Evolutionary conservation across 371 early-diverging fungal genomes (phyloP).

Genomic region (Cokeromyces recurvatus): DNA sequence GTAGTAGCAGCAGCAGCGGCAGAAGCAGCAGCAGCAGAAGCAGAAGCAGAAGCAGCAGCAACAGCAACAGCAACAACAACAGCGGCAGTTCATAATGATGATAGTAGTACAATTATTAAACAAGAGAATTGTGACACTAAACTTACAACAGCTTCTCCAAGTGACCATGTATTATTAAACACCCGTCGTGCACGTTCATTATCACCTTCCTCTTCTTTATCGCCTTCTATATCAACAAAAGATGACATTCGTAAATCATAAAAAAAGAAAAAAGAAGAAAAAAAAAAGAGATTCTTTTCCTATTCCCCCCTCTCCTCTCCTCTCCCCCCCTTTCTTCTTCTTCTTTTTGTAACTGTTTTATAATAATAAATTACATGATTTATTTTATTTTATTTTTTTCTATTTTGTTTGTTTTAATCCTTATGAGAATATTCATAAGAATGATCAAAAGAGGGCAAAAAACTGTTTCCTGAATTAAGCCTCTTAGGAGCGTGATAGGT

Average conservation of each 20-base stretch:
- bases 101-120: background rate
- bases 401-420: too few relatives aligned
- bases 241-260: too few relatives aligned
- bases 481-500: slow-evolving; percentile 13
- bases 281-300: background rate
- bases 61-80: background rate
- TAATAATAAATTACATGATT: too few relatives aligned
- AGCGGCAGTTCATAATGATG: background rate
- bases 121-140: too few relatives aligned
- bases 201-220: slow-evolving; percentile 10
- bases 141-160: slow-evolving; percentile 3
- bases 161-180: slow-evolving; percentile 17
- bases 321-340: too few relatives aligned
- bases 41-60: too few relatives aligned
- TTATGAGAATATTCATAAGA: slow-evolving; percentile 12
- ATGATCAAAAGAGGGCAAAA: slow-evolving; percentile 13
- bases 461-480: background rate
- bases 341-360: too few relatives aligned
- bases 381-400: too few relatives aligned
- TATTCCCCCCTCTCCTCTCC: background rate
- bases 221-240: background rate
- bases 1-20: too few relatives aligned
- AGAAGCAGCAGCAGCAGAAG: too few relatives aligned
- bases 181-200: slow-evolving; percentile 20
- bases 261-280: background rate